Conservation (phyloP, 2,329 filamentous ascomycete species). For the Pestalotiopsis sp. region DNA sequence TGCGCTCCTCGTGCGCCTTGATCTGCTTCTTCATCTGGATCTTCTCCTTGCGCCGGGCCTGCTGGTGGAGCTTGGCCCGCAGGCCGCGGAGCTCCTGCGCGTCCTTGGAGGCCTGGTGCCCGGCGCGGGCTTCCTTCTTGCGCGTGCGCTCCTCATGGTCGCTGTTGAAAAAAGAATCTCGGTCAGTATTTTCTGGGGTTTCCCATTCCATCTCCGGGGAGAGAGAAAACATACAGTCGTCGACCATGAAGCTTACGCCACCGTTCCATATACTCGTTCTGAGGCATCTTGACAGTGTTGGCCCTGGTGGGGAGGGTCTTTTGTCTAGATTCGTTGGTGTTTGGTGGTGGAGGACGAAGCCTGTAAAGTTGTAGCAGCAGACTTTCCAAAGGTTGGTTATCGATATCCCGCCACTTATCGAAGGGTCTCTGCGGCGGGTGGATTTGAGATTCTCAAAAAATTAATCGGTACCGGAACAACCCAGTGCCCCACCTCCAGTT, state of each 20-base stretch:
- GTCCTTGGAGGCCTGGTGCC: conserved; percentile 83
- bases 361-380: not conserved
- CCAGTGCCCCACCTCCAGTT: not conserved
- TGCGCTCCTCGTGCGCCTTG: conserved; percentile 92
- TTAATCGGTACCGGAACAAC: conserved; percentile 5
- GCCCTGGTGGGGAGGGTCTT: conserved; percentile 17
- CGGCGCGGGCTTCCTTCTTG: conserved; percentile 85
- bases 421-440: not conserved
- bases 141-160: conserved; percentile 88
- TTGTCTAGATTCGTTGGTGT: not conserved
- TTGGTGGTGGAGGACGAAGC: not conserved
- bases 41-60: conserved; percentile 96
- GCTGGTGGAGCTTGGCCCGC: conserved; percentile 87
- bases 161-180: conserved; percentile 32
- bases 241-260: conserved; percentile 9
- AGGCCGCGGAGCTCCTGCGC: conserved; percentile 92
- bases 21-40: conserved; percentile 96
- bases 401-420: conserved; percentile 6
- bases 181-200: not conserved
- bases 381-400: conserved; percentile 8
- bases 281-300: conserved; percentile 19
- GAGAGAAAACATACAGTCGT: not conserved
- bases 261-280: conserved; percentile 15
- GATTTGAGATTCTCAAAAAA: not conserved
- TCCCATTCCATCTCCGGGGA: not conserved